phyloP scores from a whole-genome alignment of 75 land plant species.

The Azolla pinnata region DNA sequence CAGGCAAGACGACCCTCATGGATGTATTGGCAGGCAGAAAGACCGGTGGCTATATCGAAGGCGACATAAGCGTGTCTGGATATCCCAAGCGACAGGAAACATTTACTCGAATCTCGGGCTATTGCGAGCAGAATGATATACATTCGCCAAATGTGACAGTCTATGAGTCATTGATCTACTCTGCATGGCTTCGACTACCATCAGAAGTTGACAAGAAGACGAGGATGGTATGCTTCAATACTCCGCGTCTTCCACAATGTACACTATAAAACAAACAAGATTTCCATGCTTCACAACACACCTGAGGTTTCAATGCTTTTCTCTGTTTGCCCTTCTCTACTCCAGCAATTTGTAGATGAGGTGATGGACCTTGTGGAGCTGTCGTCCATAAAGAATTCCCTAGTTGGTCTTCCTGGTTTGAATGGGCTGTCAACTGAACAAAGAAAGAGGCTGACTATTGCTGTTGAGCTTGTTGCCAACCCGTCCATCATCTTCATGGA shows the following conservation, averaged over 20 bases:
- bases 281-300: too few relatives aligned
- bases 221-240: conserved; percentile 24
- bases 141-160: conserved; percentile 52
- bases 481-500: conserved; percentile 63
- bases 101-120: conserved; percentile 41
- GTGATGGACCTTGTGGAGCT: conserved; percentile 56
- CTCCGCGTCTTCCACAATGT: background rate
- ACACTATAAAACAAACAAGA: background rate
- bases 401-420: conserved; percentile 52
- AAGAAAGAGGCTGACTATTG: conserved; percentile 47
- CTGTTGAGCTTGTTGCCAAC: conserved; percentile 52
- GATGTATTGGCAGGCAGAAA: conserved; percentile 50
- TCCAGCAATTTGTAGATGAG: conserved; percentile 38
- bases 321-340: too few relatives aligned
- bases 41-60: conserved; percentile 48
- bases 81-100: conserved; percentile 47
- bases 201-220: conserved; percentile 17
- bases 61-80: conserved; percentile 35
- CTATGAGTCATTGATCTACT: conserved; percentile 37
- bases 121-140: conserved; percentile 48
- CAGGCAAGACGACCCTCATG: conserved; percentile 53
- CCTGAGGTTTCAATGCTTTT: too few relatives aligned
- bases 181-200: conserved; percentile 45
- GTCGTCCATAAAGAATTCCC: conserved; percentile 24
- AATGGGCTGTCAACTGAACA: conserved; percentile 58